Evolutionary conservation across 2,329 filamentous ascomycete genomes (phyloP), one percentile per base, ranked within the genome.

Genomic region (Colletotrichum truncatum): DNA sequence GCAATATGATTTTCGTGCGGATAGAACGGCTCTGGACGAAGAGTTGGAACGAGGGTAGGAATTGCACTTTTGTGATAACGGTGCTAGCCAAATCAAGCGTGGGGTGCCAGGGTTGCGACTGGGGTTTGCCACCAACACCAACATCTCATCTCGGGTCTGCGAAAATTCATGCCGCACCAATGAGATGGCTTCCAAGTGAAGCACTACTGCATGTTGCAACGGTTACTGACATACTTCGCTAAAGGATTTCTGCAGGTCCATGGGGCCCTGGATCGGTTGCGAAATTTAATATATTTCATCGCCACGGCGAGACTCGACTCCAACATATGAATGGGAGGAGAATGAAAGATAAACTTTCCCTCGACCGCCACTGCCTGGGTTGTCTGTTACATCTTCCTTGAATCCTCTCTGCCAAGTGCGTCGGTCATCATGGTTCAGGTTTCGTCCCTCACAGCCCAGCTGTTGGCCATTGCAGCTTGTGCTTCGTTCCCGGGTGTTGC

Each of bases 101-200:
- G 26, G 56, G 49, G 25, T 25, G 21, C 34, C 10, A 34, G 36
- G 36, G 18, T 54, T n/a, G 2, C 10, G 36, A 43, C 46, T 18
- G 56, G 57, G 28, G 28, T 46, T 45, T 28, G 49, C 57, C 57
- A 55, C 57, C 38, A 55, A 36, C 59, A 39, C 32, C 34, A 21
- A 4, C 14, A 49, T 41, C 52, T 57, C 52, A 62, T 62, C 52
- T 62, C 59, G 59, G 51, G 25, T 34, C 32, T 18, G 32, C 41
- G 32, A 49, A 32, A 18, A 18, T 30, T 30, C 18, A 57, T 9
- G 16, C 23, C 39, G 36, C 49, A 41, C 59, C 59, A 62, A 62
- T 57, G 41, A 9, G 32, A 57, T 16, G 26, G 12, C 46, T 12
- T 7, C 36, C 36, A 45, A 30, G 11, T 2, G n/a, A 38, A 18